Evolutionary conservation across 2,329 filamentous ascomycete species (phyloP), one percentile per base, ranked within the genome.

Genomic region (Metarhizium humberi): DNA sequence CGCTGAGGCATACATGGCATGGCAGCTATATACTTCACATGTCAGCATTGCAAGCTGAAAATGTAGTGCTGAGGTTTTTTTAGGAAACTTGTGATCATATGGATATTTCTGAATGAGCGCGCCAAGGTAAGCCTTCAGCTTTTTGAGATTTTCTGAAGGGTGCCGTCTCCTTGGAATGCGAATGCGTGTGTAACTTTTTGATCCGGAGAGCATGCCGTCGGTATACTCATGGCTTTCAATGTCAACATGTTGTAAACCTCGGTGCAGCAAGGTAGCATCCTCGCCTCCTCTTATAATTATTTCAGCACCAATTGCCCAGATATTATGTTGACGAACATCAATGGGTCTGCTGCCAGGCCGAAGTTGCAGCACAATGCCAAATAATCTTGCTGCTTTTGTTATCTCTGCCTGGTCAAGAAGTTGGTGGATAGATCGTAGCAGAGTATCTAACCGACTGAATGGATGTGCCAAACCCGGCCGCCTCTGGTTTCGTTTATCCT

Each of bases 271-370:
- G 25, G 8, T 42, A 5, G 36, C 43, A 25, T 72, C 64, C 57
- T 78, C 73, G 6, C 76, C 77, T 32, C 77, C 72, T 16, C 87
- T 81, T 72, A 95, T 83, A 55, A 96, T 72, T 20, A 96, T 81
- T 71, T 96, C 92, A 2, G 89, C 90, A 0, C 90, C 91, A 48
- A 96, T 79, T 14, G 86, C 86, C 92, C 92, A 96, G 60, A 87
- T 79, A 40, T 82, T 80, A 63, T 85, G 78, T 20, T 75, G 75
- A 43, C 90, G 81, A 50, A 92, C 69, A 66, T 96, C 90, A 20
- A 92, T 75, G 6, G 73, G 72, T 50, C 70, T 54, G 32, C 66
- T 63, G 14, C 58, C 51, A 2, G 67, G 66, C 10, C 66, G 64
- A 50, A 82, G 78, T 51, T 86, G 80, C 50, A 91, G 67, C 36